These are phyloP conservation scores for Neonectria coccinea DNA, from an alignment of 2,329 filamentous ascomycete species.

Conservation along the genomic window DNA sequence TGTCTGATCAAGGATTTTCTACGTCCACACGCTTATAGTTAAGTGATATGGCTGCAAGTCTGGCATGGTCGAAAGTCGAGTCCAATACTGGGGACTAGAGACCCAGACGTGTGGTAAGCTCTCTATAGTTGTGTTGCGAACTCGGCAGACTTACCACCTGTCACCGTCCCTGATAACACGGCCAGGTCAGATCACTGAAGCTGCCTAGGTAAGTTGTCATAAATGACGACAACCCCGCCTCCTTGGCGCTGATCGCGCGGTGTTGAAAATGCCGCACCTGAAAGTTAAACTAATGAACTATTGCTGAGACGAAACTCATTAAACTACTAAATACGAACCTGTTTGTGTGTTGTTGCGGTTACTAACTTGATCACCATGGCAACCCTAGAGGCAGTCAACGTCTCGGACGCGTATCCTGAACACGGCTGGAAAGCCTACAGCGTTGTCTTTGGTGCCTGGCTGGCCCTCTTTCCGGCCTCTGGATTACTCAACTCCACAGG, in stretches of 20 bases:
- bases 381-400: neutral
- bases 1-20: neutral
- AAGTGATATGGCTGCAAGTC: no score
- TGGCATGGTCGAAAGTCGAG: no score
- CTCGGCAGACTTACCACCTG: neutral
- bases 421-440: conserved; percentile 8
- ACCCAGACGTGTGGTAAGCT: neutral
- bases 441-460: conserved; percentile 13
- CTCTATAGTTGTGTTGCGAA: neutral
- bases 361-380: neutral
- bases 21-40: no score
- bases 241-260: neutral
- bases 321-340: no score
- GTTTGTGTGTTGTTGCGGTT: no score
- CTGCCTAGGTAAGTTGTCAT: neutral
- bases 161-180: neutral
- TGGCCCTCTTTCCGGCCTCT: conserved; percentile 13
- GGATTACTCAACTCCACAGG: conserved; percentile 11
- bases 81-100: neutral
- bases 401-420: conserved; percentile 8
- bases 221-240: neutral
- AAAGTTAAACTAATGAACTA: neutral
- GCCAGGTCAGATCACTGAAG: neutral
- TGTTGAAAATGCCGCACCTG: neutral
- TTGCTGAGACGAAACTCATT: neutral